Evolutionary conservation across 192 early-diverging fungal genomes (phyloP), one percentile per base, ranked within the genome.

Genomic region (Coemansia pectinata): DNA sequence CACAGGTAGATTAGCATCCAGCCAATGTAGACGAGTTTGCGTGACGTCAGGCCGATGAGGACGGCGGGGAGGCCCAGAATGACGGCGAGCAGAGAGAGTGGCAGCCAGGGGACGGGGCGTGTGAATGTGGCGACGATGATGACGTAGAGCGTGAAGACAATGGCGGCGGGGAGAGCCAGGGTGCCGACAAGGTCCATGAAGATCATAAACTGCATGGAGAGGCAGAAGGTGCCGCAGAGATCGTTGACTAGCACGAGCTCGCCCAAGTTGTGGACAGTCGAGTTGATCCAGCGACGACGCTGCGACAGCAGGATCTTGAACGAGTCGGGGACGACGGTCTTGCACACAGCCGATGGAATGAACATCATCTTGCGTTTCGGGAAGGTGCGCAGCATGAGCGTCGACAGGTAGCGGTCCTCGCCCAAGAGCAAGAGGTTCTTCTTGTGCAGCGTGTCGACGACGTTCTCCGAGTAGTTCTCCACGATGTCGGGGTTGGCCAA

Each of bases 271-370:
- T 99, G 98, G 6, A 99, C 92, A 0, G 98, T 99, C 25, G 96
- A 98, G 87, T 99, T 99, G 76, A 99, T 99, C 98, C 98, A 99
- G 63, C 98, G 93, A 76, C 98, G 95, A 65, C 98, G 92, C 81
- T 99, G 98, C 3, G 98, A 99, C 31, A 99, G 76, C 40, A 99
- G 85, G 19, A 99, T 92, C 64, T 90, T 85, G 95, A 95, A 98
- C 39, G 89, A 89, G 69, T 98, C 98, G 2, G 98, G 98, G 3
- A 93, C 98, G 50, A 88, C 91, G 15, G 98, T 99, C 65, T 86
- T 88, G 81, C 97, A 98, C 70, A 92, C 88, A 1, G 98, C 98
- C 67, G 98, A 96, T 4, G 94, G 88, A 5, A 95, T 96, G 62
- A 98, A 99, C 40, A 91, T 92, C 79, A 91, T 92, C 86, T 95